Evolutionary conservation across 2,329 filamentous ascomycete genomes (phyloP).

Genomic region (Pestalotiopsis sp.): DNA sequence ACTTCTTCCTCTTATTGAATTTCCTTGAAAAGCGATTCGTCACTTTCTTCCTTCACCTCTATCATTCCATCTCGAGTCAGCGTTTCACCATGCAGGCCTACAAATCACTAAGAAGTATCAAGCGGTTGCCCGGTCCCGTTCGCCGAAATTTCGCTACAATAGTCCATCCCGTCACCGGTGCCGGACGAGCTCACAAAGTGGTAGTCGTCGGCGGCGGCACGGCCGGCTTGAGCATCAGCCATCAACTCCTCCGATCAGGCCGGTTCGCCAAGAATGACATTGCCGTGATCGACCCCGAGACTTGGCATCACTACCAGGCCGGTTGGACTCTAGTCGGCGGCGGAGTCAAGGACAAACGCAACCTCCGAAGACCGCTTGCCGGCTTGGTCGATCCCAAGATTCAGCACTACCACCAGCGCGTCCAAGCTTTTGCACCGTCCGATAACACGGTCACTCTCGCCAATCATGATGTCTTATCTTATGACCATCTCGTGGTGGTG

Average conservation of each 20-base stretch:
- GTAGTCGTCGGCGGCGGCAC: slow-evolving; percentile 41
- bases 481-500: slow-evolving; percentile 39
- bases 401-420: slow-evolving; percentile 34
- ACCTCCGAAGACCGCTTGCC: slow-evolving; percentile 28
- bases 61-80: too few relatives aligned
- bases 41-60: too few relatives aligned
- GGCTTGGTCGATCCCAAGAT: slow-evolving; percentile 33
- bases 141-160: too few relatives aligned
- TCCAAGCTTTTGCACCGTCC: slow-evolving; percentile 34
- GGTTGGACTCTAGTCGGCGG: slow-evolving; percentile 41
- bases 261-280: slow-evolving; percentile 33
- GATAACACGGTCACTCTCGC: slow-evolving; percentile 35
- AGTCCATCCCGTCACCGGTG: slow-evolving; percentile 46
- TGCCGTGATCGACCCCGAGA: slow-evolving; percentile 36
- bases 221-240: slow-evolving; percentile 65
- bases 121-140: too few relatives aligned
- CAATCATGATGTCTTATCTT: slow-evolving; percentile 35
- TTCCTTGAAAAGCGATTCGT: too few relatives aligned
- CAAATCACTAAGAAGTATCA: too few relatives aligned
- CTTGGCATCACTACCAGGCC: slow-evolving; percentile 36
- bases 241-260: slow-evolving; percentile 58
- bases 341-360: slow-evolving; percentile 30
- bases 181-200: not conserved
- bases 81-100: too few relatives aligned
- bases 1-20: too few relatives aligned